These are phyloP conservation scores for Globisporangium emineosum DNA, from an alignment of 352 stramenopile genomes.

Conservation along the genomic window DNA sequence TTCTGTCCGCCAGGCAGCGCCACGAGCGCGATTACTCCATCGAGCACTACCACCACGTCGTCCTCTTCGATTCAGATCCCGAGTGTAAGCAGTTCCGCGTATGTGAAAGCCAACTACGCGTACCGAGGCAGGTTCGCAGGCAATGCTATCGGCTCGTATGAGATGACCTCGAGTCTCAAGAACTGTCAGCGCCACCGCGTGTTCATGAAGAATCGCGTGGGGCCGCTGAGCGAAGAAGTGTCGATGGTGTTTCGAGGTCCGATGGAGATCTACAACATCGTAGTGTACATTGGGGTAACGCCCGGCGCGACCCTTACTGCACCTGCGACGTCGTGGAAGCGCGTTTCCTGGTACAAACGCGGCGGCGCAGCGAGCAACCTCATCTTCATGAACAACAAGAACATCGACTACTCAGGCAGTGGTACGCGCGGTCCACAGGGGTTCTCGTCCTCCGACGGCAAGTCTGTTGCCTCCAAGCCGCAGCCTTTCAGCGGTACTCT, in stretches of 20 bases:
- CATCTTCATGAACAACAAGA: slow-evolving; percentile 79
- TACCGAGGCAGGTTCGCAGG: slow-evolving; percentile 15
- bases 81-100: slow-evolving; percentile 7
- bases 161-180: slow-evolving; percentile 15
- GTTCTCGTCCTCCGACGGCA: slow-evolving; percentile 44
- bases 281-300: slow-evolving; percentile 37
- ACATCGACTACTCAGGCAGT: slow-evolving; percentile 53
- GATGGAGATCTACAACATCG: slow-evolving; percentile 59
- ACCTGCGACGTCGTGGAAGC: slow-evolving; percentile 27
- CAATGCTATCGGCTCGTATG: slow-evolving; percentile 16
- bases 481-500: slow-evolving; percentile 42
- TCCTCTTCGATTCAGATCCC: neutral
- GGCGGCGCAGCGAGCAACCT: slow-evolving; percentile 42
- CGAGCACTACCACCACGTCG: neutral
- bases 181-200: slow-evolving; percentile 13
- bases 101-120: slow-evolving; percentile 13
- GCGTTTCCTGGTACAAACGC: slow-evolving; percentile 53
- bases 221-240: slow-evolving; percentile 57
- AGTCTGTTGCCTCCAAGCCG: slow-evolving; percentile 18
- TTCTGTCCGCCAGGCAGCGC: slow-evolving; percentile 28
- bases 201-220: slow-evolving; percentile 17
- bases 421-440: slow-evolving; percentile 44
- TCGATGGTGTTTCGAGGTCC: slow-evolving; percentile 64
- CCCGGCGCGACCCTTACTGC: neutral
- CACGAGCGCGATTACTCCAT: neutral